Conservation (phyloP, 371 early-diverging fungal genomes). For the Mortierella sp. region DNA sequence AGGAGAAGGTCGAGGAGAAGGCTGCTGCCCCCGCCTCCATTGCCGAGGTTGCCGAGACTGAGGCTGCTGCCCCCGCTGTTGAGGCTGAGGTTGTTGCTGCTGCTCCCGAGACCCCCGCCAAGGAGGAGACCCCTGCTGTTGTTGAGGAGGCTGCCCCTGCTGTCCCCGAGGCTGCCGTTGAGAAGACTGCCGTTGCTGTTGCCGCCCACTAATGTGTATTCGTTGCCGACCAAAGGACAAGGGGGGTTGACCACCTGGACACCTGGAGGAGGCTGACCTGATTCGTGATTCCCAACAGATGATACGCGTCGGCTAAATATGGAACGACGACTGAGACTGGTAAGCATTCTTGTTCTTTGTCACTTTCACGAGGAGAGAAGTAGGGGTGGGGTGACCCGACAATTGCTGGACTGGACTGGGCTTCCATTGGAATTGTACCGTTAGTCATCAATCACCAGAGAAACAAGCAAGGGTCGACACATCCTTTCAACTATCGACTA, state of each 20-base stretch:
- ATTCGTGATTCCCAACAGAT: not conserved
- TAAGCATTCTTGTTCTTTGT: not conserved
- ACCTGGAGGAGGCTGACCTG: slow-evolving; percentile 1
- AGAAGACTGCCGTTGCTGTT: slow-evolving; percentile 21
- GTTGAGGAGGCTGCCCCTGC: slow-evolving; percentile 17
- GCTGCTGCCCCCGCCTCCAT: slow-evolving; percentile 29
- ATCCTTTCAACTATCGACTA: no score
- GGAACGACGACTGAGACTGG: slow-evolving; percentile 17
- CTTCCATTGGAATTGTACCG: no score
- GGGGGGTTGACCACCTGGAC: not conserved
- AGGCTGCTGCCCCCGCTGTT: slow-evolving; percentile 2
- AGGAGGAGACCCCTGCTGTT: slow-evolving; percentile 30
- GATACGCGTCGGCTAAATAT: not conserved
- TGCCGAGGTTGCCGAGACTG: slow-evolving; percentile 24
- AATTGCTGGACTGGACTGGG: not conserved
- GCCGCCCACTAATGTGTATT: slow-evolving; percentile 27
- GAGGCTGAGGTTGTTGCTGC: slow-evolving; percentile 8
- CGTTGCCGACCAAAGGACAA: not conserved
- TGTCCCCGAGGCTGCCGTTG: slow-evolving; percentile 14
- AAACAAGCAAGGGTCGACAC: no score
- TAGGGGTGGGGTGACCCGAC: not conserved
- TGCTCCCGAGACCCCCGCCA: slow-evolving; percentile 18
- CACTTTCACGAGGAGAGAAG: not conserved
- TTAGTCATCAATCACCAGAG: not conserved
- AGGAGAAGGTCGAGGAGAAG: slow-evolving; percentile 26